Base-by-base conservation (phyloP, 2,329 filamentous ascomycete species). In the Ophiocordyceps robertsii region DNA sequence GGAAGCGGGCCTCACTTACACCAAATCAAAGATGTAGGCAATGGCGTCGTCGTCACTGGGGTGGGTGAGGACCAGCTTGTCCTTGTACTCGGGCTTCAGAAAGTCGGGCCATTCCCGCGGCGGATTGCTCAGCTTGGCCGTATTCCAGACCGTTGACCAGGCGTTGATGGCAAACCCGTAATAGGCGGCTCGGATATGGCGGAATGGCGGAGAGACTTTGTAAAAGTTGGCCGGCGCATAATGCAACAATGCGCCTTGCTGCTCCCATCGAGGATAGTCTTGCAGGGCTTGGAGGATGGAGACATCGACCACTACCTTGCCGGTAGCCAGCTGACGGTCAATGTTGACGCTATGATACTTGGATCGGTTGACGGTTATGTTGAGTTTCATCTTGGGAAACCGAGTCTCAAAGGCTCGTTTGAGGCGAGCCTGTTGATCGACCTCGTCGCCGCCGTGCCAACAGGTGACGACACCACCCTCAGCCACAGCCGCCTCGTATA, bases 31-130 rank as follows among this genome's bases (percentile, higher is more conserved):
- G 3, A 66, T 65, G 36, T 61, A 75, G 0, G 72, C 56, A 3
- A 76, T 65, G 0, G 73, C 72, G 42, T 77, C 73, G 36, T 77
- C 73, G 35, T 76, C 73, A 45, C 75, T 73, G 10, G 73, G 73
- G 43, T 75, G 75, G 0, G 71, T 74, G 11, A 76, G 51, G 3
- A 68, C 67, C 5, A 76, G 56, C 53, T 70, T 74, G 45, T 68
- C 56, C 55, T 75, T 75, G 56, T 66, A 72, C 44, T 69, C 64
- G 0, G 72, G 70, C 8, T 63, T 58, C 3, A 70, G 53, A 42
- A 62, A 66, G 45, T 72, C 67, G 4, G 53, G 57, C 33, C 33
- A 35, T 16, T 35, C 33, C n/a, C n/a, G 13, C 33, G 33, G 33
- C 33, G 33, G 33, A 14, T 9, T 35, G 4, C n/a, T 3, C 3